Base-by-base conservation (phyloP, 352 stramenopile species). In the Pythium plurisporium region DNA sequence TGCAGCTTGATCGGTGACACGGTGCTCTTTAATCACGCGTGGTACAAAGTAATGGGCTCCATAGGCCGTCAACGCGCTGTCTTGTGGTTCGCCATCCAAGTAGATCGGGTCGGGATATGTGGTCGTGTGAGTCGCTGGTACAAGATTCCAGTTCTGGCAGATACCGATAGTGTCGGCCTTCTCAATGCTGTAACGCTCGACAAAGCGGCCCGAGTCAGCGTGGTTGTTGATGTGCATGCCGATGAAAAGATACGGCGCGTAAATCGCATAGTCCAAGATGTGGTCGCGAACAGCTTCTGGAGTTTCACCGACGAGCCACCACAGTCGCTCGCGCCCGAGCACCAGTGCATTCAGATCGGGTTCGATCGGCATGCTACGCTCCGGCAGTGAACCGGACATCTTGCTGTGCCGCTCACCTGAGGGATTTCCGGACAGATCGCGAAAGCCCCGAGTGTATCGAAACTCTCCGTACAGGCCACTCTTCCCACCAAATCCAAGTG, bases 361-460 rank as follows among this genome's bases (percentile, higher is more conserved):
- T 20, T 63, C 55, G 5, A 56, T 27, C 0, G 55, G 45, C 23
- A 56, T 45, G 1, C 45, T 63, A 4, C 55, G 55, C 20, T 63
- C 19, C 2, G 55, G 59, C 22, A 66, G 40, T 5, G 57, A 48
- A 5, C 60, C 60, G 8, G 46, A 52, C 53, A 68, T 59, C 5
- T 49, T 42, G 23, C 43, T 63, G 29, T 59, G 48, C 4, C 61
- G 31, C 31, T 49, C 45, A n/a, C 61, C 61, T 1, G 61, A 63
- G 8, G 12, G 53, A 36, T 50, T 60, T 0, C 61, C 61, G 5
- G 53, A 64, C 25, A 68, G 27, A 17, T 68, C 61, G 7, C 17
- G 48, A 27, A 68, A 68, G 40, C 61, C 61, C n/a, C 52, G 33
- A 17, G 40, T 34, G 12, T 51, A 49, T 7, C 20, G 40, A 25